Conservation (phyloP, 495 filamentous ascomycete species). For the Friedmanniomyces endolithicus region DNA sequence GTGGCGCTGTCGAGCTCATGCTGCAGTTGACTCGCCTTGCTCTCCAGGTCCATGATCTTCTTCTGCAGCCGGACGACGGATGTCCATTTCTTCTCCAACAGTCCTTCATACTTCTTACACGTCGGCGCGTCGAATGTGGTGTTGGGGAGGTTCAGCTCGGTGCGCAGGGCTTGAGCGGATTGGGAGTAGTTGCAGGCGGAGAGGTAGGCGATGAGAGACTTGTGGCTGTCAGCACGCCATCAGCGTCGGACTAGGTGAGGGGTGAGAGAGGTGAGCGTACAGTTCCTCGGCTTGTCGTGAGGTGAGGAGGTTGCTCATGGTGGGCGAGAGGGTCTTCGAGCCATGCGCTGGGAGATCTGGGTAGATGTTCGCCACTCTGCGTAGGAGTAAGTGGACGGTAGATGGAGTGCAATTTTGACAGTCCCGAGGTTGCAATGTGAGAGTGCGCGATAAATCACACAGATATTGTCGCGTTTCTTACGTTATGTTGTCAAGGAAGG, state of each 20-base stretch:
- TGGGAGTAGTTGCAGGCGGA: conserved; percentile 55
- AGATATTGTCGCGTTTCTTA: background rate
- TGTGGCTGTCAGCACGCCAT: conserved; percentile 50
- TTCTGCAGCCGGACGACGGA: conserved; percentile 82
- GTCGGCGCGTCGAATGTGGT: conserved; percentile 63
- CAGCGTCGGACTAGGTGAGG: background rate
- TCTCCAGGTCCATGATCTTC: conserved; percentile 95
- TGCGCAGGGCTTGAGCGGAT: conserved; percentile 53
- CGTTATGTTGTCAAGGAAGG: background rate
- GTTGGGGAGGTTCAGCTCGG: conserved; percentile 48
- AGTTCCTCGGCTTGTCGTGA: conserved; percentile 77
- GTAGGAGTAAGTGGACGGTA: too few species aligned
- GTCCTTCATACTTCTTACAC: conserved; percentile 74
- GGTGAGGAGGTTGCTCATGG: conserved; percentile 68
- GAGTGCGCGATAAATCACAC: too few species aligned
- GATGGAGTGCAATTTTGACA: too few species aligned
- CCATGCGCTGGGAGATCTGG: background rate
- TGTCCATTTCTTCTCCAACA: conserved; percentile 95
- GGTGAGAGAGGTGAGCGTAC: conserved; percentile 33
- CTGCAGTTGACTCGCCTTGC: conserved; percentile 56
- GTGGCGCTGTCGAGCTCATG: conserved; percentile 72
- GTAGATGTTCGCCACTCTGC: too few species aligned
- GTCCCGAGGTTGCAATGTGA: too few species aligned
- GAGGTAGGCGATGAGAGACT: conserved; percentile 81
- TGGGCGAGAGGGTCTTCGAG: conserved; percentile 9